phyloP scores from a whole-genome alignment of 2,329 filamentous ascomycete species.

The Claviceps citrina region DNA sequence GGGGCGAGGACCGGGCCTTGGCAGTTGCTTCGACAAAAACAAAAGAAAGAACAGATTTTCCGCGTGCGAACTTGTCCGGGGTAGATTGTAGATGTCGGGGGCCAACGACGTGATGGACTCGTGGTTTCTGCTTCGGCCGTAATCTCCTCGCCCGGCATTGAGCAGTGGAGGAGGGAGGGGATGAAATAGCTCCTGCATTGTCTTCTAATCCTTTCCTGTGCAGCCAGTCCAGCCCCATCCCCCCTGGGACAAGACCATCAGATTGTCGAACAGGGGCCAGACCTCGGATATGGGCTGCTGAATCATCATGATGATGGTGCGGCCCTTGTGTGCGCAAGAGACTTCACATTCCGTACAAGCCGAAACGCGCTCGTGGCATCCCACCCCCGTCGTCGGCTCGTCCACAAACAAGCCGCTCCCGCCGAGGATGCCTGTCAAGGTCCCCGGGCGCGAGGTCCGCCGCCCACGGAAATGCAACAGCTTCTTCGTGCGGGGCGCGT shows the following conservation, averaged over 20 bases:
- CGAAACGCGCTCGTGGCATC: conserved; percentile 67
- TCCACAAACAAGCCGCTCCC: conserved; percentile 63
- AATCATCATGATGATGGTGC: conserved; percentile 59
- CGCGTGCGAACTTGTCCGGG: too few species aligned
- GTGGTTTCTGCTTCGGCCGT: too few species aligned
- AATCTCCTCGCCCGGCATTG: too few species aligned
- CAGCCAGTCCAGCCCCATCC: too few species aligned
- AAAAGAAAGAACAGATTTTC: too few species aligned
- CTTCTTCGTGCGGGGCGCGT: conserved; percentile 27
- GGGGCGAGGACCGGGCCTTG: too few species aligned
- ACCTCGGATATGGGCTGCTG: conserved; percentile 69
- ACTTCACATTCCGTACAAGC: conserved; percentile 54
- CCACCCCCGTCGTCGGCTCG: conserved; percentile 60
- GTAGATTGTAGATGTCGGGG: too few species aligned
- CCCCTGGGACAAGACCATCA: conserved; percentile 54
- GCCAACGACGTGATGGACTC: too few species aligned
- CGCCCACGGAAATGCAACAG: conserved; percentile 48
- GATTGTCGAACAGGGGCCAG: conserved; percentile 60
- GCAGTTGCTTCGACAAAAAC: too few species aligned
- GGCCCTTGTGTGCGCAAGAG: conserved; percentile 48
- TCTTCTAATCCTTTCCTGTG: too few species aligned
- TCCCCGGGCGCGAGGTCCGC: conserved; percentile 51
- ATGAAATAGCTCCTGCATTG: too few species aligned
- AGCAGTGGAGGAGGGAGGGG: conserved; percentile 45
- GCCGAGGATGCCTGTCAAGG: conserved; percentile 60